phyloP scores from a whole-genome alignment of 1,284 basidiomycete species.

The Abortiporus biennis region DNA sequence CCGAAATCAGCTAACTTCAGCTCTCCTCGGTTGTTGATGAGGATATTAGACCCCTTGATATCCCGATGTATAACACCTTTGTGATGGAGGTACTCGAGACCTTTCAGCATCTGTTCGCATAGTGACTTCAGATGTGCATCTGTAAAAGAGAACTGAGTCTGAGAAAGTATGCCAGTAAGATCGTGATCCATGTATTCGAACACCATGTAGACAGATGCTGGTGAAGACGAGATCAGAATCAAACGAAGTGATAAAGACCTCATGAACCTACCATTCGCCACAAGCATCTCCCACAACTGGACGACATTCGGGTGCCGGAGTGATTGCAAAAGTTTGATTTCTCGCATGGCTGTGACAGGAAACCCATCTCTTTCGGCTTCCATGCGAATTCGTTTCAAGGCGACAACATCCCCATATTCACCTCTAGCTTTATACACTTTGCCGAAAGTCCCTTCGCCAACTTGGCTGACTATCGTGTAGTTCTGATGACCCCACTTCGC shows the following conservation, averaged over 20 bases:
- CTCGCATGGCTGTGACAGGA: conserved; percentile 97
- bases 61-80: conserved; percentile 97
- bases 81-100: conserved; percentile 91
- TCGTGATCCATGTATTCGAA: conserved; percentile 99
- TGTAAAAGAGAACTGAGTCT: conserved; percentile 81
- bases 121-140: conserved; percentile 92
- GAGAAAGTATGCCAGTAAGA: conserved; percentile 90
- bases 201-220: conserved; percentile 97
- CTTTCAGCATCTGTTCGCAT: conserved; percentile 90
- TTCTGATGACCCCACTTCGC: not conserved
- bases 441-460: conserved; percentile 98
- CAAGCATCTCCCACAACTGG: conserved; percentile 95
- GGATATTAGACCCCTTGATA: conserved; percentile 97
- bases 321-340: conserved; percentile 96
- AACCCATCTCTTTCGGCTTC: conserved; percentile 97
- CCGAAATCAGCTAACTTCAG: conserved; percentile 98
- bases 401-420: conserved; percentile 91
- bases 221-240: conserved; percentile 10
- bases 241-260: conserved; percentile 2
- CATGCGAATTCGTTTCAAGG: conserved; percentile 97
- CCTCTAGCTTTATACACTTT: conserved; percentile 98
- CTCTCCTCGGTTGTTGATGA: conserved; percentile 90
- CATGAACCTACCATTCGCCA: conserved; percentile 73
- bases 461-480: conserved; percentile 89
- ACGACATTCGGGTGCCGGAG: conserved; percentile 89